phyloP scores from a whole-genome alignment of 805 yeast species.

The Metschnikowia gelsemii region DNA sequence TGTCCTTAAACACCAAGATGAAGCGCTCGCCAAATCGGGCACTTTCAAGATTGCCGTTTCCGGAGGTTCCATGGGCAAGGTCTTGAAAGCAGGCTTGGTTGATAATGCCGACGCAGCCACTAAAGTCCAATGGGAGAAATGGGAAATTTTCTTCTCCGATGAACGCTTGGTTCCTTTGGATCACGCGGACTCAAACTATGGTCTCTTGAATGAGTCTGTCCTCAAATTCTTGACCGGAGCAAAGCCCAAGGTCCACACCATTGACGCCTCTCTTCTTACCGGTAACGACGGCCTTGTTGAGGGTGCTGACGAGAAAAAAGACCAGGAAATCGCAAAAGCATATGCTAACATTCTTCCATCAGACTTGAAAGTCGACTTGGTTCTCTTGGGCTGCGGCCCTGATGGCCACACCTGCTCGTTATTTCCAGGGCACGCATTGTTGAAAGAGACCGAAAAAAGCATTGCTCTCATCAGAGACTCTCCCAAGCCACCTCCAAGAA shows the following conservation, averaged over 20 bases:
- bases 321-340: slow-evolving; percentile 52
- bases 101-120: slow-evolving; percentile 47
- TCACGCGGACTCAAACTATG: slow-evolving; percentile 83
- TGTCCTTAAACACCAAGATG: slow-evolving; percentile 60
- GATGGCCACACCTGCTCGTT: slow-evolving; percentile 95
- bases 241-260: slow-evolving; percentile 64
- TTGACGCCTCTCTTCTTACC: slow-evolving; percentile 60
- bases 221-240: slow-evolving; percentile 45
- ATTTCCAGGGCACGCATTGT: slow-evolving; percentile 78
- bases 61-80: slow-evolving; percentile 88
- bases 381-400: slow-evolving; percentile 89
- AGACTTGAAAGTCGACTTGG: slow-evolving; percentile 52
- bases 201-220: slow-evolving; percentile 67
- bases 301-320: slow-evolving; percentile 49
- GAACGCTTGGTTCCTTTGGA: slow-evolving; percentile 85
- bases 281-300: slow-evolving; percentile 45
- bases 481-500: slow-evolving; percentile 92
- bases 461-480: slow-evolving; percentile 75
- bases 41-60: slow-evolving; percentile 76
- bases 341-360: slow-evolving; percentile 60
- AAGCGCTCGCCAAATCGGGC: slow-evolving; percentile 46
- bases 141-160: slow-evolving; percentile 86
- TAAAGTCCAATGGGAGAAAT: slow-evolving; percentile 61
- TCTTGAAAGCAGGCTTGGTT: slow-evolving; percentile 63
- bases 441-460: slow-evolving; percentile 49